phyloP scores from a whole-genome alignment of 2,329 filamentous ascomycete species.

The Aspergillus sp. region DNA sequence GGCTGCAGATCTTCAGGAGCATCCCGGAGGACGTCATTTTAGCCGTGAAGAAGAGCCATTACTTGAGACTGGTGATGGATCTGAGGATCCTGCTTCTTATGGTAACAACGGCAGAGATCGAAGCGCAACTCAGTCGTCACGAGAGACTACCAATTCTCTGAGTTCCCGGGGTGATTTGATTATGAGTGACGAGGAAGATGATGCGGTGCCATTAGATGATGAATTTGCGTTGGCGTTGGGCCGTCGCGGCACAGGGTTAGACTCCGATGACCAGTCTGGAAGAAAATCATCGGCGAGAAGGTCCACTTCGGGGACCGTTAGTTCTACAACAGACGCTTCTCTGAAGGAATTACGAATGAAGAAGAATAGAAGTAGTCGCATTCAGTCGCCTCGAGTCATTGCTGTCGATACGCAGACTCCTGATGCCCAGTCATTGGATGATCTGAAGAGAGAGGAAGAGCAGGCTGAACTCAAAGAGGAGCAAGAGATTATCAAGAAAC shows the following conservation, averaged over 20 bases:
- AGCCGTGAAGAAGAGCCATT: slow-evolving; percentile 62
- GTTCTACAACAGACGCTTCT: slow-evolving; percentile 38
- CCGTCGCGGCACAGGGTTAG: slow-evolving; percentile 54
- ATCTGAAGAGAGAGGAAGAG: slow-evolving; percentile 54
- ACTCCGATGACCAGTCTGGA: slow-evolving; percentile 64
- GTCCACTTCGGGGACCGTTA: slow-evolving; percentile 42
- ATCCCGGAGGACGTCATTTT: slow-evolving; percentile 54
- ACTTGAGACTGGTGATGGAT: slow-evolving; percentile 55
- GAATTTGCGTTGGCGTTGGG: slow-evolving; percentile 82
- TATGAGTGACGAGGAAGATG: slow-evolving; percentile 86
- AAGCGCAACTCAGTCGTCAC: slow-evolving; percentile 72
- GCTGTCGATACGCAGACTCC: slow-evolving; percentile 24
- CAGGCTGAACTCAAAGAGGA: slow-evolving; percentile 50
- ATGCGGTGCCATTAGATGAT: slow-evolving; percentile 86
- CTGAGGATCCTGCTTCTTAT: slow-evolving; percentile 16
- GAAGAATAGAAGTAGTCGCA: slow-evolving; percentile 25
- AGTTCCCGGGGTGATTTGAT: slow-evolving; percentile 86
- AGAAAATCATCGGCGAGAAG: slow-evolving; percentile 45
- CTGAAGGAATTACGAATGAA: slow-evolving; percentile 39
- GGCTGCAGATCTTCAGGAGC: slow-evolving; percentile 81
- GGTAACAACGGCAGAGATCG: slow-evolving; percentile 44
- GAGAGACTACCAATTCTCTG: slow-evolving; percentile 75
- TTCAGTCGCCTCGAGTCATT: slow-evolving; percentile 18
- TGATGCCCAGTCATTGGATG: slow-evolving; percentile 44
- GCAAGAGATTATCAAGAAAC: slow-evolving; percentile 45